Percentiles rank a stretch among this genome's conserved stretches.
Conservation (phyloP, 2,329 filamentous ascomycete species). For the Monosporascus sp. region DNA sequence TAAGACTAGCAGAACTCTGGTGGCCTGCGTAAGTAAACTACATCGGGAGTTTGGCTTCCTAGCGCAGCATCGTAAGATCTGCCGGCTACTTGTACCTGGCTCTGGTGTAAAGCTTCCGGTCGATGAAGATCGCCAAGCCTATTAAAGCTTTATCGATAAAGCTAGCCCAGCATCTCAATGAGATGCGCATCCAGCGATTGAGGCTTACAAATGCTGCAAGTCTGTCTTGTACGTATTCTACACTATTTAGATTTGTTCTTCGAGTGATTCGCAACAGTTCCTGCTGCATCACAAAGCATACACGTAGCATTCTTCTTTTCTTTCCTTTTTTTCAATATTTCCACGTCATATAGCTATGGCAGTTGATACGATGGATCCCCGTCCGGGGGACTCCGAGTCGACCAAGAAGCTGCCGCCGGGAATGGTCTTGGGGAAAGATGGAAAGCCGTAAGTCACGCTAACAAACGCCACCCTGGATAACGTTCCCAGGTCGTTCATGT, state of each 20-base stretch:
- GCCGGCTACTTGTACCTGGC: no score
- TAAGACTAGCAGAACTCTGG: not conserved
- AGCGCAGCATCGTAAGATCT: no score
- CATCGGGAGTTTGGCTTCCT: no score
- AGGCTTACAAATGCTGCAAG: not conserved
- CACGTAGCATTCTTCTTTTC: slow-evolving; percentile 1
- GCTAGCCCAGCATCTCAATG: not conserved
- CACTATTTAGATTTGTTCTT: not conserved
- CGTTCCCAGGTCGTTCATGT: no score
- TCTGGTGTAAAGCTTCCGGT: no score
- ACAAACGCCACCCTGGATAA: no score
- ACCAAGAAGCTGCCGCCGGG: slow-evolving; percentile 61
- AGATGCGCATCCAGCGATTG: not conserved
- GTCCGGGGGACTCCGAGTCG: slow-evolving; percentile 13
- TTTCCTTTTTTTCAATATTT: slow-evolving; percentile 2
- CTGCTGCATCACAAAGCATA: not conserved
- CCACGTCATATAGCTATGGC: slow-evolving; percentile 32
- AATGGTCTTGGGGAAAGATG: slow-evolving; percentile 71
- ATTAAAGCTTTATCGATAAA: slow-evolving; percentile 27
- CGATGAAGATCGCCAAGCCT: not conserved
- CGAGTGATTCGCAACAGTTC: not conserved
- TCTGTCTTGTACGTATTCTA: not conserved
- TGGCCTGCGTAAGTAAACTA: no score
- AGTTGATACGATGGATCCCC: slow-evolving; percentile 28
- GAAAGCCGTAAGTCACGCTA: slow-evolving; percentile 64